phyloP scores from a whole-genome alignment of 495 filamentous ascomycete species.

The Sabuloglossum arenarium region DNA sequence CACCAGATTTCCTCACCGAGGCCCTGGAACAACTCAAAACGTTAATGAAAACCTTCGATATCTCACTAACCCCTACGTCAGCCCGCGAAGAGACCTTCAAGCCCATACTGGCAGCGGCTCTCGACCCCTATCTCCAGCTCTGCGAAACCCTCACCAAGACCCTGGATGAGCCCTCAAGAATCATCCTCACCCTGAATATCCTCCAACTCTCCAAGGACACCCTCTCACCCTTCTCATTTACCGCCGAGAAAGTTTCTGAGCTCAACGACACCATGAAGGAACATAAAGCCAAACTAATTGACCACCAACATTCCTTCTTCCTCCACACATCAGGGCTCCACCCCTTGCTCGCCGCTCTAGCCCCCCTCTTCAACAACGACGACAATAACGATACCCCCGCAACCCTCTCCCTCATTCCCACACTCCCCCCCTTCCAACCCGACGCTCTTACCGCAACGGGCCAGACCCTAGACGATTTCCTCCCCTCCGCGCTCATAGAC shows the following conservation, averaged over 20 bases:
- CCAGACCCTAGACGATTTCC: slow-evolving; percentile 72
- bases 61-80: slow-evolving; percentile 38
- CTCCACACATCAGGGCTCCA: slow-evolving; percentile 53
- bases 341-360: slow-evolving; percentile 42
- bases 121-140: slow-evolving; percentile 66
- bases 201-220: slow-evolving; percentile 33
- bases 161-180: slow-evolving; percentile 30
- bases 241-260: slow-evolving; percentile 17
- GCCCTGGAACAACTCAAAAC: slow-evolving; percentile 52
- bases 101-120: slow-evolving; percentile 56
- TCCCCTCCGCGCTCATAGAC: slow-evolving; percentile 85
- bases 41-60: slow-evolving; percentile 67
- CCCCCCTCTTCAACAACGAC: no score
- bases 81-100: slow-evolving; percentile 39
- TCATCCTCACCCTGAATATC: slow-evolving; percentile 74
- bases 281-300: slow-evolving; percentile 24
- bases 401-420: slow-evolving; percentile 28
- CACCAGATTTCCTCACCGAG: slow-evolving; percentile 69
- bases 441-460: slow-evolving; percentile 39
- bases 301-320: slow-evolving; percentile 46
- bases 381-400: no score
- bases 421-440: slow-evolving; percentile 38
- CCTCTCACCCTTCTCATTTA: slow-evolving; percentile 36
- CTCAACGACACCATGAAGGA: slow-evolving; percentile 16
- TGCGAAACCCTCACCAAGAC: slow-evolving; percentile 47